Conservation (phyloP, 1,284 basidiomycete species). For the Ceratobasidium sp. region DNA sequence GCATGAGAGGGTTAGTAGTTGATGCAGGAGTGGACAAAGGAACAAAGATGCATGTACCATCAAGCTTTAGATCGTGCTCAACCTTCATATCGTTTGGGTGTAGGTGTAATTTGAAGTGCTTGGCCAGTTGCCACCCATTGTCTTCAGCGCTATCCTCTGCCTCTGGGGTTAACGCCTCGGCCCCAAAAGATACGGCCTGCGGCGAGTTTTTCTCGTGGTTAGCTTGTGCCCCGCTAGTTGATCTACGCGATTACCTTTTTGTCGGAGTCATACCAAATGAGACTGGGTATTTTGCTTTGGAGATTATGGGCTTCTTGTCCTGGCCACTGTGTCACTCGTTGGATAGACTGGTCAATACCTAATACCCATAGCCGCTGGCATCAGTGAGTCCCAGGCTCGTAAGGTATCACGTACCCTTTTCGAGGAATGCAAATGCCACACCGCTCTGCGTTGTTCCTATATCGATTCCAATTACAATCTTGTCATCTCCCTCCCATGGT, state of each 20-base stretch:
- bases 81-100: slow-evolving; percentile 10
- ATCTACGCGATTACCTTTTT: slow-evolving; percentile 31
- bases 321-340: slow-evolving; percentile 36
- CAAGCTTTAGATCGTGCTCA: slow-evolving; percentile 2
- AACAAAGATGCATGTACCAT: background rate
- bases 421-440: slow-evolving; percentile 26
- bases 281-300: slow-evolving; percentile 34
- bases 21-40: background rate
- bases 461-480: slow-evolving; percentile 34
- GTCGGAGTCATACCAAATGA: slow-evolving; percentile 30
- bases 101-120: slow-evolving; percentile 23
- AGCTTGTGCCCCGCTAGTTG: no score
- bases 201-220: no score
- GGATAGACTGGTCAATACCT: slow-evolving; percentile 1
- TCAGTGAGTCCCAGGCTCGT: background rate
- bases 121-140: background rate
- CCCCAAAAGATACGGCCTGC: background rate
- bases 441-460: slow-evolving; percentile 32
- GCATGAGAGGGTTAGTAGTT: background rate
- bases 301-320: slow-evolving; percentile 18
- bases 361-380: background rate
- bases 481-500: slow-evolving; percentile 30
- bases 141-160: background rate
- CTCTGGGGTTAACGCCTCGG: background rate
- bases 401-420: slow-evolving; percentile 2